Percentiles rank a stretch among this genome's conserved stretches.
phyloP scores from a whole-genome alignment of 768 basidiomycete genomes.

The Leucocoprinus leucothites region DNA sequence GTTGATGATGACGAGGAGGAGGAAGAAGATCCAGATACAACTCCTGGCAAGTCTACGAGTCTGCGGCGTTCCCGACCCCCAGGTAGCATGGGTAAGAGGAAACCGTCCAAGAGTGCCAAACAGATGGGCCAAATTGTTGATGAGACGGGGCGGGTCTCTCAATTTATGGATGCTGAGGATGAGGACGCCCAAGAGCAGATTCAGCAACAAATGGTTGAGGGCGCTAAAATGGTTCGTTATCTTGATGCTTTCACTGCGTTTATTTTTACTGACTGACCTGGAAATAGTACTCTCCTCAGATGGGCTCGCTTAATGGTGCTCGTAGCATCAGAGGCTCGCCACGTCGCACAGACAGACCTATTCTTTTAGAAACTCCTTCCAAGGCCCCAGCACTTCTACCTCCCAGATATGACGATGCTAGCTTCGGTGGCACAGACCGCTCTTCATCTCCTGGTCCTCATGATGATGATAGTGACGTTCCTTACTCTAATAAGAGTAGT shows the following conservation, averaged over 20 bases:
- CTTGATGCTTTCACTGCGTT: too few species aligned
- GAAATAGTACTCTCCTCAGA: conserved; percentile 59
- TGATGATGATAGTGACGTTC: conserved; percentile 58
- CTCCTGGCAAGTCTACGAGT: conserved; percentile 50
- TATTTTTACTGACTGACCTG: neutral
- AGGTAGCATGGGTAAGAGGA: conserved; percentile 27
- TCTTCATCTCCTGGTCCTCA: conserved; percentile 39
- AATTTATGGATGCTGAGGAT: conserved; percentile 90
- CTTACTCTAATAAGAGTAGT: conserved; percentile 40
- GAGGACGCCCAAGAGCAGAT: conserved; percentile 82
- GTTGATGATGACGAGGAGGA: conserved; percentile 27
- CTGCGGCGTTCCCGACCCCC: conserved; percentile 31
- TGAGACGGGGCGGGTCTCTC: conserved; percentile 61
- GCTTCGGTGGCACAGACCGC: conserved; percentile 34
- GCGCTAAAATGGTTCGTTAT: conserved; percentile 61
- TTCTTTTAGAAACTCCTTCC: conserved; percentile 36
- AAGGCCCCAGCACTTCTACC: conserved; percentile 41
- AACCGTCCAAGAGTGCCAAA: conserved; percentile 24
- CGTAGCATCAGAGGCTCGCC: conserved; percentile 72
- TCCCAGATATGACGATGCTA: conserved; percentile 40
- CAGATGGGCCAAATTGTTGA: conserved; percentile 33
- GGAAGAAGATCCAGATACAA: conserved; percentile 52
- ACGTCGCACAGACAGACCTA: conserved; percentile 48
- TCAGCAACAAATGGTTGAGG: conserved; percentile 77
- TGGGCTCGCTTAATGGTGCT: conserved; percentile 57